phyloP scores from a whole-genome alignment of 106 monocot species.

The Allium cepa region DNA sequence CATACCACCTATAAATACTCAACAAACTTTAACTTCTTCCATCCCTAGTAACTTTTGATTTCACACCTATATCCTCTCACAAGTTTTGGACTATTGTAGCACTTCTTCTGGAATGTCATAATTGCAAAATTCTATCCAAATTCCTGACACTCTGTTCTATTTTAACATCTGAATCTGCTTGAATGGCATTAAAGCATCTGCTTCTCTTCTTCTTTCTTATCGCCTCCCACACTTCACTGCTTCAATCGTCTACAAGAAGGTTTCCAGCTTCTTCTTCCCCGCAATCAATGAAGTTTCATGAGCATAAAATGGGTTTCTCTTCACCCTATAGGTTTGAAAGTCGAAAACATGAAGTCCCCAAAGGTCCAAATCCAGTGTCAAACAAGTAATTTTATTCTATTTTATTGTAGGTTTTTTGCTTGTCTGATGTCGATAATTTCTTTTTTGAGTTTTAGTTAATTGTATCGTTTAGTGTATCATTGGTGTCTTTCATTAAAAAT shows the following conservation, averaged over 20 bases:
- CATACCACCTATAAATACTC: no score
- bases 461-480: no score
- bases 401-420: no score
- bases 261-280: not conserved
- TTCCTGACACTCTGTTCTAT: not conserved
- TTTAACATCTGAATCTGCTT: not conserved
- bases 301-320: not conserved
- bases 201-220: not conserved
- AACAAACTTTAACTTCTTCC: no score
- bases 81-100: no score
- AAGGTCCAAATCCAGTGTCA: not conserved
- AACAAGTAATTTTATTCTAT: not conserved
- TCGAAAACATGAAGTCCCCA: not conserved
- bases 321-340: not conserved
- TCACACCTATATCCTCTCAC: no score
- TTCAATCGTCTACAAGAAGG: not conserved
- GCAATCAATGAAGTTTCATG: not conserved
- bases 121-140: not conserved
- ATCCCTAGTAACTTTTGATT: no score
- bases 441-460: no score
- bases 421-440: no score
- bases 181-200: not conserved
- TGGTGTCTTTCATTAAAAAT: no score
- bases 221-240: not conserved
- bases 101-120: no score